Evolutionary conservation across 2,329 filamentous ascomycete genomes (phyloP).

Genomic region (Sclerotinia nivalis): DNA sequence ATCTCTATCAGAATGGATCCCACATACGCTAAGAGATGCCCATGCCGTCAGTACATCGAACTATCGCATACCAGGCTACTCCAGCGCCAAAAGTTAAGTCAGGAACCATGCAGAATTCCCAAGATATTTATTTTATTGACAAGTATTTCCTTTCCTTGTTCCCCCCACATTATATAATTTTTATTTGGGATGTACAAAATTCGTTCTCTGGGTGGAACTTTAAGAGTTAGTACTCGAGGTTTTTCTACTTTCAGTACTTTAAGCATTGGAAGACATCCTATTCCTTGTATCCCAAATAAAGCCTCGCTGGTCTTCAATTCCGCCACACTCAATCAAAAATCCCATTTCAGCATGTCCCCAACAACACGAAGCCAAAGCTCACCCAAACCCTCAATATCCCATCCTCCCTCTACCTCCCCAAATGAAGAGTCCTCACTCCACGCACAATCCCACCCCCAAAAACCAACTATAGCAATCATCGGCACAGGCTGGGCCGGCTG

Average conservation of each 20-base stretch:
- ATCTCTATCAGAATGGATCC: not conserved
- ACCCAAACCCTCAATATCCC: not conserved
- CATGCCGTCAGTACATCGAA: conserved; percentile 6
- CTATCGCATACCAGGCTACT: not conserved
- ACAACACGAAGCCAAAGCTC: not conserved
- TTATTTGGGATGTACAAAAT: not conserved
- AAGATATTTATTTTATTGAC: not conserved
- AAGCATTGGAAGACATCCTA: too few species aligned
- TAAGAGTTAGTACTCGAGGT: not conserved
- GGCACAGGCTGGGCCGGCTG: conserved; percentile 41
- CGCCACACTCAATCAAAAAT: not conserved
- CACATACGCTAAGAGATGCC: not conserved
- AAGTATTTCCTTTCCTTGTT: not conserved
- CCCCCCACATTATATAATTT: not conserved
- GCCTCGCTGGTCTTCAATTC: not conserved
- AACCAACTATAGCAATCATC: conserved; percentile 13
- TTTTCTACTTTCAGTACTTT: not conserved
- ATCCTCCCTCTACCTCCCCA: not conserved
- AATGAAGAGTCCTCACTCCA: conserved; percentile 1
- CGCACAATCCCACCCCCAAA: not conserved
- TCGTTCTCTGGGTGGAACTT: not conserved
- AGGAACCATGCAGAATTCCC: not conserved
- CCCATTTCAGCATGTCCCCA: not conserved
- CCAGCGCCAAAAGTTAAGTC: not conserved
- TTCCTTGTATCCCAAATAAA: too few species aligned